These are phyloP conservation scores for Chaetomium tenue DNA, from an alignment of 495 filamentous ascomycete genomes.

Conservation along the genomic window DNA sequence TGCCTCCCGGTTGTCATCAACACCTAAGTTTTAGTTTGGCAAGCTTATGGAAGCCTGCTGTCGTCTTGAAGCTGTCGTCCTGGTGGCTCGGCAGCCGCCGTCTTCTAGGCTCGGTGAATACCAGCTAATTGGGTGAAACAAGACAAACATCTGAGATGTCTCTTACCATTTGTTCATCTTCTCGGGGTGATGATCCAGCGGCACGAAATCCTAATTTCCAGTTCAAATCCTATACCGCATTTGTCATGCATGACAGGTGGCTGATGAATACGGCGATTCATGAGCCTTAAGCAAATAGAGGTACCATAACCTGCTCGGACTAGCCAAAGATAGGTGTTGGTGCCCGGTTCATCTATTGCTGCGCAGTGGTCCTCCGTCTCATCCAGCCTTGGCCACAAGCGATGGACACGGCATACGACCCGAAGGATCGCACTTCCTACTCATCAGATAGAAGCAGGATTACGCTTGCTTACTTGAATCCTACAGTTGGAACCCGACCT, in stretches of 20 bases:
- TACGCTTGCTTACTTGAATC: too few relatives aligned
- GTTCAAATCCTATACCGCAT: not conserved
- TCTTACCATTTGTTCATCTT: not conserved
- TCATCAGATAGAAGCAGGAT: not conserved
- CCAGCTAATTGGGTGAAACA: not conserved
- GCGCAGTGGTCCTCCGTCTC: too few relatives aligned
- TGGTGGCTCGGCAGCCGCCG: not conserved
- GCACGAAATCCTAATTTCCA: not conserved
- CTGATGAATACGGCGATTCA: not conserved
- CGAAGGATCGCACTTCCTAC: not conserved
- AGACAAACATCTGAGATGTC: not conserved
- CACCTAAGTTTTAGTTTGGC: not conserved
- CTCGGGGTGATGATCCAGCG: not conserved
- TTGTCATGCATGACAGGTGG: not conserved
- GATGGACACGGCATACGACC: not conserved
- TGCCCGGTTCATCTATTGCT: not conserved
- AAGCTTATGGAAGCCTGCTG: not conserved
- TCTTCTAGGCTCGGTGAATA: not conserved
- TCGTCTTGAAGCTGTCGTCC: not conserved
- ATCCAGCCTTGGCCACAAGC: not conserved
- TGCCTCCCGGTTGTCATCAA: not conserved
- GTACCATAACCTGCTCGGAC: not conserved
- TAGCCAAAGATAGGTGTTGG: not conserved
- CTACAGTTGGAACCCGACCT: not conserved
- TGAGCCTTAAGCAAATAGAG: not conserved